Evolutionary conservation across 2,329 filamentous ascomycete species (phyloP).

Genomic region (Sporothrix variecibatus): DNA sequence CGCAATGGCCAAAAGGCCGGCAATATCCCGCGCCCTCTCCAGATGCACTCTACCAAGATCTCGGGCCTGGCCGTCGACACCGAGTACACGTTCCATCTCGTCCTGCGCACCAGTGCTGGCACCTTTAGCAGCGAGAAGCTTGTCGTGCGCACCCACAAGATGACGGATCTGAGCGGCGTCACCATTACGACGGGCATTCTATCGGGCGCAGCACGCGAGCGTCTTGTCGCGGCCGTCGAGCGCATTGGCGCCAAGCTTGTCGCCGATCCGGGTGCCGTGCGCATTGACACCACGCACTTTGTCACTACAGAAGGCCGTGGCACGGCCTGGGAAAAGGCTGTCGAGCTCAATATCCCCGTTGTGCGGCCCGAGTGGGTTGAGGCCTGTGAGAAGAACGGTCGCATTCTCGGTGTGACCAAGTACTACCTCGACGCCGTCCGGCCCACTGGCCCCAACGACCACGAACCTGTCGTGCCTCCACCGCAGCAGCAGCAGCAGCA

Average conservation of each 20-base stretch:
- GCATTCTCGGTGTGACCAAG: constrained; percentile 89
- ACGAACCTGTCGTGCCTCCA: constrained; percentile 17
- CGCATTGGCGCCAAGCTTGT: constrained; percentile 91
- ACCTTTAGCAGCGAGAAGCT: constrained; percentile 83
- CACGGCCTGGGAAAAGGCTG: constrained; percentile 90
- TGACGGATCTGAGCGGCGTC: constrained; percentile 95
- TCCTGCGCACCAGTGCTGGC: constrained; percentile 86
- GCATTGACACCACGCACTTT: constrained; percentile 98
- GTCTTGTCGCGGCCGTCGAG: constrained; percentile 73
- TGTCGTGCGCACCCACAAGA: constrained; percentile 89
- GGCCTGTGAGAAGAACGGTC: constrained; percentile 89
- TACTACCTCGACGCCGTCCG: constrained; percentile 87
- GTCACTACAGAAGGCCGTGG: constrained; percentile 93
- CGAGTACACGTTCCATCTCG: constrained; percentile 91
- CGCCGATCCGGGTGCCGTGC: constrained; percentile 64
- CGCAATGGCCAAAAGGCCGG: constrained; percentile 97
- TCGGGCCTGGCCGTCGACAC: constrained; percentile 94
- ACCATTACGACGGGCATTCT: constrained; percentile 91
- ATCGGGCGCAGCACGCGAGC: constrained; percentile 70
- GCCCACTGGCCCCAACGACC: constrained; percentile 41
- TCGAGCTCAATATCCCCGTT: constrained; percentile 96
- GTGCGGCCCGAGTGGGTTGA: constrained; percentile 97
- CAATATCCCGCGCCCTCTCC: constrained; percentile 82
- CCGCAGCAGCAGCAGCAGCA: constrained; percentile 11
- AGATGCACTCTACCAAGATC: constrained; percentile 95